Conservation (phyloP, 164 flowering plant species). For the Chimonanthus salicifolius region DNA sequence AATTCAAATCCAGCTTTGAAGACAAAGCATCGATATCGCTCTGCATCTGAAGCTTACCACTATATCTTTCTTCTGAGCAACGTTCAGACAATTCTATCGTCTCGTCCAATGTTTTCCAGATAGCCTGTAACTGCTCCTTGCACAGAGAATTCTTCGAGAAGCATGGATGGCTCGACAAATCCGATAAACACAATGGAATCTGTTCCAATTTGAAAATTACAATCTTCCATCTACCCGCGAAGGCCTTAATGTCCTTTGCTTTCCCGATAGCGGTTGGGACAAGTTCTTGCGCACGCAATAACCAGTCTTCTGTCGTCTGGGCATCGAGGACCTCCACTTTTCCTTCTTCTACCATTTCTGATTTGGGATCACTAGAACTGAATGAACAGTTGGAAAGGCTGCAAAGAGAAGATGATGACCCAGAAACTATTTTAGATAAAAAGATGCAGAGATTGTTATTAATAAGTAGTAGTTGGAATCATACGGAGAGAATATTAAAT, state of each 20-base stretch:
- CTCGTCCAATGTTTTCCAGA: constrained; percentile 52
- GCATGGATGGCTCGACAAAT: constrained; percentile 87
- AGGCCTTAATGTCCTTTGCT: constrained; percentile 58
- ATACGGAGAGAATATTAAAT: constrained; percentile 9
- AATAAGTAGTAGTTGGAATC: constrained; percentile 45
- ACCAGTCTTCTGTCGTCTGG: constrained; percentile 49
- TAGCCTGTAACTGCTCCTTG: constrained; percentile 78
- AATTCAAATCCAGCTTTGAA: constrained; percentile 70
- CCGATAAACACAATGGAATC: constrained; percentile 67
- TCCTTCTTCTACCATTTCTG: constrained; percentile 57
- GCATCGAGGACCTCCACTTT: constrained; percentile 18
- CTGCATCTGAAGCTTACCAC: constrained; percentile 89
- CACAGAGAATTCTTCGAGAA: constrained; percentile 81
- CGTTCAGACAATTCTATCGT: constrained; percentile 51
- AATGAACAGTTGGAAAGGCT: neutral
- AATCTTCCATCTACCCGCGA: constrained; percentile 79
- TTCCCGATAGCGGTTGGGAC: constrained; percentile 55
- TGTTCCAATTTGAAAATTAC: constrained; percentile 63
- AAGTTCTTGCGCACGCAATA: constrained; percentile 48
- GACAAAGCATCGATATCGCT: constrained; percentile 77
- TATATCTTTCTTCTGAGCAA: constrained; percentile 54
- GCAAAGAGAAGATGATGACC: constrained; percentile 2
- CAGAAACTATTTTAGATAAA: constrained; percentile 7
- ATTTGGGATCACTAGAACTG: constrained; percentile 12
- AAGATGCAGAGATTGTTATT: constrained; percentile 7